These are phyloP conservation scores for Aaosphaeria pasadenensis DNA, from an alignment of 2,329 filamentous ascomycete species.

Conservation along the genomic window DNA sequence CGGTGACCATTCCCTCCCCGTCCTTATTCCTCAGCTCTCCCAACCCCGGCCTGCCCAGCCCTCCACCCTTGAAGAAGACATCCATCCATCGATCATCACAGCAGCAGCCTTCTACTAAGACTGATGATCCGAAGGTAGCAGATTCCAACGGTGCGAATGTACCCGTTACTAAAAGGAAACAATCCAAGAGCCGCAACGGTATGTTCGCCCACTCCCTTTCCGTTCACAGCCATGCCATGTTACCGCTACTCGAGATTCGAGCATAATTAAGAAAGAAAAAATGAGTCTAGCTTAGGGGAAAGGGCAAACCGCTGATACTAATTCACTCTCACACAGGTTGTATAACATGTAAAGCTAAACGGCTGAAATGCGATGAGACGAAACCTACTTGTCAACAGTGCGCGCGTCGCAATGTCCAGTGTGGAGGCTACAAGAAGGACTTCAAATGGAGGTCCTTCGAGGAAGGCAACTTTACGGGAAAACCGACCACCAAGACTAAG, in stretches of 20 bases:
- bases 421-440: conserved; percentile 71
- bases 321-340: conserved; percentile 51
- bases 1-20: conserved; percentile 59
- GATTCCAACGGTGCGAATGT: conserved; percentile 27
- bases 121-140: conserved; percentile 17
- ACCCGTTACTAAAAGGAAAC: conserved; percentile 59
- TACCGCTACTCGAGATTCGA: not conserved
- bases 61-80: conserved; percentile 14
- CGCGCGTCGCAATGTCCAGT: conserved; percentile 60
- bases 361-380: conserved; percentile 71
- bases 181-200: conserved; percentile 76
- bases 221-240: not conserved
- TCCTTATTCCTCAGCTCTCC: conserved; percentile 50
- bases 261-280: conserved; percentile 16
- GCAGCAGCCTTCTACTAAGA: conserved; percentile 11
- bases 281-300: not conserved
- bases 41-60: conserved; percentile 7
- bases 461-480: conserved; percentile 55
- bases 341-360: conserved; percentile 70
- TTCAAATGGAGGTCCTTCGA: conserved; percentile 74
- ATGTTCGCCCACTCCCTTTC: conserved; percentile 31
- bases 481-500: conserved; percentile 42
- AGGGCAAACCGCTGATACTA: not conserved
- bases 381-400: conserved; percentile 68
- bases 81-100: conserved; percentile 25